Evolutionary conservation across 2,329 filamentous ascomycete species (phyloP).

Genomic region (Paecilomyces niveus): DNA sequence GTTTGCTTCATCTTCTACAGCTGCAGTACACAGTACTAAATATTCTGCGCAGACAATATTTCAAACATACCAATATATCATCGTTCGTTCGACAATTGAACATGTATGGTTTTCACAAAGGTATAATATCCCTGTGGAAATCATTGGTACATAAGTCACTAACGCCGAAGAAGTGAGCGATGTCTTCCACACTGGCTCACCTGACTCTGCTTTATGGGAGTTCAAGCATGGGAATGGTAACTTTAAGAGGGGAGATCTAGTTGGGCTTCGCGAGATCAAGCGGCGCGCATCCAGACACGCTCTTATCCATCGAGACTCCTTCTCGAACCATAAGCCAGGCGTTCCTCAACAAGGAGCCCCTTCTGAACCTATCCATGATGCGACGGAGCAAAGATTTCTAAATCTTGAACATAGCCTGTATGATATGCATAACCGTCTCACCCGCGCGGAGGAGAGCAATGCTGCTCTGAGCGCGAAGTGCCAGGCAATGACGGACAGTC

Average conservation of each 20-base stretch:
- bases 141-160: neutral
- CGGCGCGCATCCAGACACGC: conserved; percentile 87
- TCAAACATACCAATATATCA: conserved; percentile 98
- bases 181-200: conserved; percentile 91
- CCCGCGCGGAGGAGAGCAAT: conserved; percentile 76
- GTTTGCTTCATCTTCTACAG: conserved; percentile 34
- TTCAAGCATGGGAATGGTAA: conserved; percentile 97
- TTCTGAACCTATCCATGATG: conserved; percentile 73
- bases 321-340: conserved; percentile 67
- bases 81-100: conserved; percentile 97
- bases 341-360: conserved; percentile 77
- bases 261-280: conserved; percentile 90
- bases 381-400: conserved; percentile 65
- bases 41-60: conserved; percentile 68
- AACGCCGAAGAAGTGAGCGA: conserved; percentile 68
- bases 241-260: conserved; percentile 90
- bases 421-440: conserved; percentile 68
- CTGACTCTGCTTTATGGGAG: conserved; percentile 93
- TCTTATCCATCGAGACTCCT: conserved; percentile 85
- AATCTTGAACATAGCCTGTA: conserved; percentile 75
- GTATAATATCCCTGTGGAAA: conserved; percentile 39
- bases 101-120: conserved; percentile 99
- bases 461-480: conserved; percentile 74
- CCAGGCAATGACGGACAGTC: conserved; percentile 71
- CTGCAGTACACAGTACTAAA: conserved; percentile 10